Evolutionary conservation across 1,139 yeast species (phyloP).

Genomic region (Magnusiomyces paraingens): DNA sequence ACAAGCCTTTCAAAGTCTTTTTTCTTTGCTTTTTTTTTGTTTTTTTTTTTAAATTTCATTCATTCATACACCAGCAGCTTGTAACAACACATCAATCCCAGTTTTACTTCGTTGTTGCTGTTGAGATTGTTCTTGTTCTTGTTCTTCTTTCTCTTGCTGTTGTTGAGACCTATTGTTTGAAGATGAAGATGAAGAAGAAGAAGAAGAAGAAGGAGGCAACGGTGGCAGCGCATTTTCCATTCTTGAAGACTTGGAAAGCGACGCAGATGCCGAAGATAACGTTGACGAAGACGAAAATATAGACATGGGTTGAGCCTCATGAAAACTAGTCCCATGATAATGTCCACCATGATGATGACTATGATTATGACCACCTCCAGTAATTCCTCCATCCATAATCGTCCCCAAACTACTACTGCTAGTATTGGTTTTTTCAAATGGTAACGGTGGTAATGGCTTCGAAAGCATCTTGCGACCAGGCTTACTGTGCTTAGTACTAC

Average conservation of each 20-base stretch:
- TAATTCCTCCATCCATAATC: not conserved
- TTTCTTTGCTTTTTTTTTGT: too few relatives aligned
- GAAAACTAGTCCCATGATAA: too few relatives aligned
- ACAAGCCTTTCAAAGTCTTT: not conserved
- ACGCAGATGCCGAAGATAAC: too few relatives aligned
- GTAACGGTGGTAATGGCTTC: constrained; percentile 33
- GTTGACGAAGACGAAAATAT: too few relatives aligned
- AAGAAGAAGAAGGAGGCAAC: not conserved
- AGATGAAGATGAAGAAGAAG: not conserved
- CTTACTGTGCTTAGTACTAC: not conserved
- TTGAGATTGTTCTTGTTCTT: not conserved
- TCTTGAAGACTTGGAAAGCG: too few relatives aligned
- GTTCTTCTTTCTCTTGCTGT: not conserved
- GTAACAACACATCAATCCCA: constrained; percentile 30
- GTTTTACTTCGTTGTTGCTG: constrained; percentile 13
- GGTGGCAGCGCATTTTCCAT: not conserved
- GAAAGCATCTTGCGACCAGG: constrained; percentile 13
- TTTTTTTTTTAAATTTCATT: too few relatives aligned
- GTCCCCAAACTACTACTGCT: constrained; percentile 2
- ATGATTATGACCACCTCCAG: not conserved
- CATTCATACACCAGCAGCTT: constrained; percentile 30
- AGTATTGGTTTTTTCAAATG: constrained; percentile 20
- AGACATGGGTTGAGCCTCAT: not conserved
- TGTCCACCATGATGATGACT: not conserved
- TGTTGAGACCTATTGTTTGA: not conserved